A percentile compares a stretch with the other conserved stretches of the same genome.
These are phyloP conservation scores for Alternaria tenuissima DNA, from an alignment of 2,329 filamentous ascomycete species.

Conservation along the genomic window DNA sequence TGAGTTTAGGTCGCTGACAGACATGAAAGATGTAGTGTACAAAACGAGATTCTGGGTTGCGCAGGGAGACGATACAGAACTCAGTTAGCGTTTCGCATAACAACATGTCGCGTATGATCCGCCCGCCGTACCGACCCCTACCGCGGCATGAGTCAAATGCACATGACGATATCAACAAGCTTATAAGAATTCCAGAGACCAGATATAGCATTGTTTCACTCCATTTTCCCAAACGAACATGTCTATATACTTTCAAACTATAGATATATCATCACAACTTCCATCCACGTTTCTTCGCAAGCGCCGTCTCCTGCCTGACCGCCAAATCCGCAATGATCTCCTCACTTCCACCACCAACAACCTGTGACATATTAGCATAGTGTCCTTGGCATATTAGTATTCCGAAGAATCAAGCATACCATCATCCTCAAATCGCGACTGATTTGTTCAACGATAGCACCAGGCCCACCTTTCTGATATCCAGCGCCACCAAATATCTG, in stretches of 20 bases:
- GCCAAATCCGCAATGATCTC: conserved; percentile 64
- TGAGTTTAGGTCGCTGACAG: too few species aligned
- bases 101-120: background rate
- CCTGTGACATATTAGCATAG: conserved; percentile 6
- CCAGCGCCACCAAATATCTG: conserved; percentile 64
- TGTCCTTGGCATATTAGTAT: background rate
- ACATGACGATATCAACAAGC: background rate
- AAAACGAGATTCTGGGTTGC: background rate
- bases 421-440: conserved; percentile 62
- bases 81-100: conserved; percentile 1
- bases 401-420: conserved; percentile 53
- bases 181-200: background rate
- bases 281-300: conserved; percentile 55
- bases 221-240: background rate
- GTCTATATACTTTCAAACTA: background rate
- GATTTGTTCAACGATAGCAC: conserved; percentile 62
- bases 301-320: conserved; percentile 57
- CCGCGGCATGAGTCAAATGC: background rate
- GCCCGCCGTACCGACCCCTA: background rate
- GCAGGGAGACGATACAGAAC: background rate
- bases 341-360: conserved; percentile 63
- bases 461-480: conserved; percentile 60
- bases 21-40: background rate
- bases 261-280: conserved; percentile 45
- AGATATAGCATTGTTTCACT: background rate